Conservation (phyloP, 2,329 filamentous ascomycete species). For the Cercospora janseana region DNA sequence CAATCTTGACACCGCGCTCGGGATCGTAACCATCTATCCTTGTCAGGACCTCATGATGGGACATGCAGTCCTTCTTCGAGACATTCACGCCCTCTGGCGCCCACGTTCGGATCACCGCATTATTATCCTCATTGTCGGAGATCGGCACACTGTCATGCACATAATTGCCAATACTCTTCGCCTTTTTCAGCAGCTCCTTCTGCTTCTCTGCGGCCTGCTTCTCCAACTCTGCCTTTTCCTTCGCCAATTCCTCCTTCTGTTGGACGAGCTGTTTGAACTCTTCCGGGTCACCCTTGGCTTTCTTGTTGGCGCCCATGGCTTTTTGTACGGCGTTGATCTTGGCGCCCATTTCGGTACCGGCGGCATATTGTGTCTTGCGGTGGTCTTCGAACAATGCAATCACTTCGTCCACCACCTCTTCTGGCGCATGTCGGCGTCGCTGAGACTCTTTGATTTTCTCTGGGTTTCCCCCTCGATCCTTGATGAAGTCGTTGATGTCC, state of each 20-base stretch:
- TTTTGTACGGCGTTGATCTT: constrained; percentile 89
- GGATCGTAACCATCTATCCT: constrained; percentile 89
- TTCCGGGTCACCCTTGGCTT: constrained; percentile 85
- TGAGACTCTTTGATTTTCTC: constrained; percentile 92
- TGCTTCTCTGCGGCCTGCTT: constrained; percentile 75
- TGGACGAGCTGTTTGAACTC: constrained; percentile 75
- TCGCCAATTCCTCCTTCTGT: constrained; percentile 73
- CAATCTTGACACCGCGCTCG: constrained; percentile 88
- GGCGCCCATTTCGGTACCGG: constrained; percentile 73
- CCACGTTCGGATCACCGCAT: constrained; percentile 74
- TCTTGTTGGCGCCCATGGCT: constrained; percentile 87
- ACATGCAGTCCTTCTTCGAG: constrained; percentile 75
- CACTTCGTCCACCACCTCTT: constrained; percentile 85
- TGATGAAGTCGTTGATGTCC: constrained; percentile 53
- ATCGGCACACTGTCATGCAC: constrained; percentile 86
- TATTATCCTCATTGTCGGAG: constrained; percentile 81
- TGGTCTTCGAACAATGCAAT: constrained; percentile 85
- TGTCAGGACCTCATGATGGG: constrained; percentile 90
- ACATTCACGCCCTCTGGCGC: constrained; percentile 70
- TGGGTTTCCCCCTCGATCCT: constrained; percentile 85
- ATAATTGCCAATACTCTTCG: constrained; percentile 82
- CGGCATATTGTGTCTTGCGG: constrained; percentile 57
- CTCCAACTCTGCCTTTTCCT: constrained; percentile 77
- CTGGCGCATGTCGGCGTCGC: constrained; percentile 72
- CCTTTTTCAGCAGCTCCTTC: constrained; percentile 68